These are phyloP conservation scores for Fusarium sarcochroum DNA, from an alignment of 2,329 filamentous ascomycete genomes.

Conservation along the genomic window DNA sequence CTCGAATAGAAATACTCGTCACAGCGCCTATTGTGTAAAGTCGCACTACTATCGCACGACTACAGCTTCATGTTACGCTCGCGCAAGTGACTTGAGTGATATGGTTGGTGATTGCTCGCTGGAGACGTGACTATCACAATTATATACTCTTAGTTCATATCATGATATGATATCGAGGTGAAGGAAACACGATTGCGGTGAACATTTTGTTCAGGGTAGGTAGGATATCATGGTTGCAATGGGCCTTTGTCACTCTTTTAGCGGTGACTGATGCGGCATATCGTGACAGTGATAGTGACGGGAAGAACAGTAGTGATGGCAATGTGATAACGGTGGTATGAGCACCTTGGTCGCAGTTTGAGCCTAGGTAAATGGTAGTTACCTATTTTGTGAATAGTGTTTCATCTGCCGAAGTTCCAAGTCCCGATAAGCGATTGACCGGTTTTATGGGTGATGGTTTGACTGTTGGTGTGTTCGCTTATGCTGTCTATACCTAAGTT, in stretches of 20 bases:
- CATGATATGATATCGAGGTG: neutral
- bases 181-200: constrained; percentile 25
- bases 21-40: constrained; percentile 36
- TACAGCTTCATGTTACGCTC: constrained; percentile 32
- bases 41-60: constrained; percentile 43
- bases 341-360: neutral
- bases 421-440: too few species aligned
- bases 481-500: too few species aligned
- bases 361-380: too few species aligned
- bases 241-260: constrained; percentile 12
- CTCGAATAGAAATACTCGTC: constrained; percentile 30
- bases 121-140: constrained; percentile 33
- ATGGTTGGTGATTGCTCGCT: constrained; percentile 35
- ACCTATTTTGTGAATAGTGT: too few species aligned
- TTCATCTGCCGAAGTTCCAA: too few species aligned
- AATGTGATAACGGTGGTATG: constrained; percentile 10
- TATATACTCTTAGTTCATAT: neutral
- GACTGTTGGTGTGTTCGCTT: too few species aligned
- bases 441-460: too few species aligned
- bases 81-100: constrained; percentile 22
- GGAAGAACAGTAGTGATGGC: neutral
- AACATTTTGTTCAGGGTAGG: neutral
- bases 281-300: constrained; percentile 36
- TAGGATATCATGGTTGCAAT: constrained; percentile 9
- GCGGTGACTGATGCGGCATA: constrained; percentile 6